phyloP scores from a whole-genome alignment of 1,284 basidiomycete species.

The Butyriboletus appendiculatus region DNA sequence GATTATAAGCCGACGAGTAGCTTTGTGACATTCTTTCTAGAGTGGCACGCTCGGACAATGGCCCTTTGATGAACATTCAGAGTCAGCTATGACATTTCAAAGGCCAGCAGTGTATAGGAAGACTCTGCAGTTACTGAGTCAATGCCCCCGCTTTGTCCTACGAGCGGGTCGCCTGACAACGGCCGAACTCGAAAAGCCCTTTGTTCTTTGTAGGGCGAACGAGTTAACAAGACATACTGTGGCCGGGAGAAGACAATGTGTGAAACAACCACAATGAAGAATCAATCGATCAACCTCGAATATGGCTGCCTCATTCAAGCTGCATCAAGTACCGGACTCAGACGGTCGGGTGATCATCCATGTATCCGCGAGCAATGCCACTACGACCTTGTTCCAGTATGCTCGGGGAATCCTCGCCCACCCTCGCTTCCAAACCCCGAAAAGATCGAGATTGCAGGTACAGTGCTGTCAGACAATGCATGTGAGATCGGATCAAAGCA shows the following conservation, averaged over 20 bases:
- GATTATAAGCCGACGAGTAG: slow-evolving; percentile 2
- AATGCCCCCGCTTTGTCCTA: background rate
- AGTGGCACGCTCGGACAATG: background rate
- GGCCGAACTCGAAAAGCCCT: background rate
- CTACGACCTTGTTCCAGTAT: slow-evolving; percentile 85
- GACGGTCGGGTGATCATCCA: slow-evolving; percentile 43
- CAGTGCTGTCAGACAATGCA: slow-evolving; percentile 45
- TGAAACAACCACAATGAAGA: background rate
- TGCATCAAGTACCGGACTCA: background rate
- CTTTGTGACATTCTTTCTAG: background rate
- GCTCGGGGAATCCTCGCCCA: slow-evolving; percentile 82
- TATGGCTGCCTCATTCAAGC: background rate
- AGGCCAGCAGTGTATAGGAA: background rate
- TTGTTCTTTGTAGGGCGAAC: background rate
- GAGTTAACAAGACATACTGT: background rate
- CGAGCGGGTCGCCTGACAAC: background rate
- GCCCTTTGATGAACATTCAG: background rate
- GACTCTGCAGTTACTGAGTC: background rate
- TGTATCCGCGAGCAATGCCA: slow-evolving; percentile 89
- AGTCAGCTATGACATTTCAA: background rate
- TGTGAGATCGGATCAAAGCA: slow-evolving; percentile 3
- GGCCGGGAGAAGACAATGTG: background rate
- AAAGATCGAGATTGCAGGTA: slow-evolving; percentile 75
- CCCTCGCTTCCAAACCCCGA: slow-evolving; percentile 79
- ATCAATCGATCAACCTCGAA: background rate